Evolutionary conservation across 2,329 filamentous ascomycete genomes (phyloP), one percentile per base, ranked within the genome.

Genomic region (Claviceps sp.): DNA sequence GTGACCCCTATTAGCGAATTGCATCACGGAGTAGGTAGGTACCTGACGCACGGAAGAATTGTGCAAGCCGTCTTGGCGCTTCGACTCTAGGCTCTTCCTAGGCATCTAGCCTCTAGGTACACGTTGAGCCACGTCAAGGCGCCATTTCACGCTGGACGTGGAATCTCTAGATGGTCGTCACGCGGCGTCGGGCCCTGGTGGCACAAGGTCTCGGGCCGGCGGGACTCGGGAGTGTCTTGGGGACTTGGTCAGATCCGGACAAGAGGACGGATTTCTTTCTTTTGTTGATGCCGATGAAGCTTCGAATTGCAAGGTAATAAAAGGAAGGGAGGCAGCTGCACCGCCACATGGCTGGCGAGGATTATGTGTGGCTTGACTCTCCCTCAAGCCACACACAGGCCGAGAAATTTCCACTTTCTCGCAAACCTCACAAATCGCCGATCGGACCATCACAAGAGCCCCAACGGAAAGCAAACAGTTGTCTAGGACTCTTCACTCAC

Each of bases 381-480:
- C 18, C 18, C 18, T 53, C 53, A 54, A 61, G 56, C 58, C 57
- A 53, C 57, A 55, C 55, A 53, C n/a, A 52, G 40, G 41, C 16
- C 36, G 61, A 47, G 62, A 66, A 67, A 66, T 65, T 66, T 67
- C 62, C 60, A 60, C 59, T 45, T 11, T 34, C 55, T 55, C 56
- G 57, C 48, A 56, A 55, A 49, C 47, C 40, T 42, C 40, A 22
- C 40, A 42, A 42, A 18, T 24, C 13, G 34, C 20, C 47, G 18
- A 45, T 11, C 38, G 1, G 24, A 30, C 11, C 26, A 38, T 47
- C 52, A 49, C 37, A 24, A 51, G 37, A 40, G 43, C 50, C 46
- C 44, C 49, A 47, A 48, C 22, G 41, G 44, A 34, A 11, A 34
- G 30, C 30, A 34, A 37, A 38, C 26, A 48, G 36, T 48, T 43